Evolutionary conservation across 352 stramenopile genomes (phyloP).

Genomic region (Globisporangium splendens): DNA sequence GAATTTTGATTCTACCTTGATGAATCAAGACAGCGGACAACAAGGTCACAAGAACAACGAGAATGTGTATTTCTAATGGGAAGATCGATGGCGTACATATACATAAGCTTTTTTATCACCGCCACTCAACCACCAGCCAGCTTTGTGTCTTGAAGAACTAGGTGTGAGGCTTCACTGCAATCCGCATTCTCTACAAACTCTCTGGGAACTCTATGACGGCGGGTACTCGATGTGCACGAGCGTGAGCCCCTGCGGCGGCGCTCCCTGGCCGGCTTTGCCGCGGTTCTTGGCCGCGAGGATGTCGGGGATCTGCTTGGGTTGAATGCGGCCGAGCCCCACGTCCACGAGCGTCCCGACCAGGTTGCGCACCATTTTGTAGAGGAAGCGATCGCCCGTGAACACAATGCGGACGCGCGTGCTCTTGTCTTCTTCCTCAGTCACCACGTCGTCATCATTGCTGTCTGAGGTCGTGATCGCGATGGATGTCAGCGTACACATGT

Average conservation of each 20-base stretch:
- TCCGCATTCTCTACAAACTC: neutral
- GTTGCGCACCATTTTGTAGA: conserved; percentile 87
- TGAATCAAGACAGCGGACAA: no score
- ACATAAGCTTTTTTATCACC: no score
- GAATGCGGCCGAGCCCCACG: conserved; percentile 50
- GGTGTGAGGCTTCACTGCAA: neutral
- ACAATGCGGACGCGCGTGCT: conserved; percentile 36
- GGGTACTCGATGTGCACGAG: conserved; percentile 21
- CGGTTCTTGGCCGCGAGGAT: conserved; percentile 56
- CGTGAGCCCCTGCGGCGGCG: conserved; percentile 63
- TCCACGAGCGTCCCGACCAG: conserved; percentile 79
- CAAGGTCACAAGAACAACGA: neutral
- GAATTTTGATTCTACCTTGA: conserved; percentile 37
- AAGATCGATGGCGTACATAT: no score
- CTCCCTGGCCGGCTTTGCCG: conserved; percentile 52
- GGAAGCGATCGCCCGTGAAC: conserved; percentile 69
- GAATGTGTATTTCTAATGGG: neutral
- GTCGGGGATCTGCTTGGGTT: conserved; percentile 29
- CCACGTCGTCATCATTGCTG: conserved; percentile 9
- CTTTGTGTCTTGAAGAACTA: no score
- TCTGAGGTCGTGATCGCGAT: conserved; percentile 28
- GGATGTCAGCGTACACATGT: conserved; percentile 41
- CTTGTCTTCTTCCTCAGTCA: conserved; percentile 23
- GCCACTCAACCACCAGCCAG: no score
- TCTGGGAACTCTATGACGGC: conserved; percentile 8